Conservation (phyloP, 805 yeast species). For the Candida adriatica region DNA sequence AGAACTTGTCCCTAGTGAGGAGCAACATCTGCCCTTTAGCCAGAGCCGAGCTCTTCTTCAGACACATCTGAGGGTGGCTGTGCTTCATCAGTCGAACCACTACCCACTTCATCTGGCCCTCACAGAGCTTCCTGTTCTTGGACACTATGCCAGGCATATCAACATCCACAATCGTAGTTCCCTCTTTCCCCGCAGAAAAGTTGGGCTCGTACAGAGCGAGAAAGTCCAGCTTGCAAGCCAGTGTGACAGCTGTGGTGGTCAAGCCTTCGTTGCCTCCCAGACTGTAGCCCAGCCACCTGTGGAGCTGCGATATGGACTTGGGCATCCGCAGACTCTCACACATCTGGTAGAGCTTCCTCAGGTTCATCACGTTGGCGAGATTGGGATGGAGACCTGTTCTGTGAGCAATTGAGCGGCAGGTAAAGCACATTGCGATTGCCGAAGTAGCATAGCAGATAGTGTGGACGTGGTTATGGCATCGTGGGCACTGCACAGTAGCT, state of each 20-base stretch:
- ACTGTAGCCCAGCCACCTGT: constrained; percentile 14
- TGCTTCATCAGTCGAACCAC: background rate
- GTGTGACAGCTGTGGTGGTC: constrained; percentile 12
- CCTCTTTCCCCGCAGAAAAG: background rate
- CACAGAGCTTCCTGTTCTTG: constrained; percentile 1
- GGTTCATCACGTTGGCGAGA: constrained; percentile 27
- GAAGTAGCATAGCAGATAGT: constrained; percentile 1
- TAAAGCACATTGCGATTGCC: constrained; percentile 20
- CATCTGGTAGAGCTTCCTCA: constrained; percentile 29
- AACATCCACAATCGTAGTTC: background rate
- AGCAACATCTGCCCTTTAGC: constrained; percentile 5
- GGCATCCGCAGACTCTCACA: constrained; percentile 18
- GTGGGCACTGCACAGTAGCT: background rate
- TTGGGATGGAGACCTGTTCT: constrained; percentile 14
- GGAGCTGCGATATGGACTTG: constrained; percentile 12
- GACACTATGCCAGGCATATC: constrained; percentile 7
- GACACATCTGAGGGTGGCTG: background rate
- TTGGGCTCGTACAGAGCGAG: too few relatives aligned
- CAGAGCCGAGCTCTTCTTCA: background rate
- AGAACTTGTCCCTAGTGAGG: constrained; percentile 10
- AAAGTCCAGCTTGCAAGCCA: constrained; percentile 1
- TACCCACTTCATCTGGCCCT: constrained; percentile 1
- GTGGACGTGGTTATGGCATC: background rate
- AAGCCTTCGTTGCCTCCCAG: constrained; percentile 1
- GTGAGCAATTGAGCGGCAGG: constrained; percentile 21